Conservation (phyloP, 1,139 yeast genomes). For the Eremothecium cymbalariae region DNA sequence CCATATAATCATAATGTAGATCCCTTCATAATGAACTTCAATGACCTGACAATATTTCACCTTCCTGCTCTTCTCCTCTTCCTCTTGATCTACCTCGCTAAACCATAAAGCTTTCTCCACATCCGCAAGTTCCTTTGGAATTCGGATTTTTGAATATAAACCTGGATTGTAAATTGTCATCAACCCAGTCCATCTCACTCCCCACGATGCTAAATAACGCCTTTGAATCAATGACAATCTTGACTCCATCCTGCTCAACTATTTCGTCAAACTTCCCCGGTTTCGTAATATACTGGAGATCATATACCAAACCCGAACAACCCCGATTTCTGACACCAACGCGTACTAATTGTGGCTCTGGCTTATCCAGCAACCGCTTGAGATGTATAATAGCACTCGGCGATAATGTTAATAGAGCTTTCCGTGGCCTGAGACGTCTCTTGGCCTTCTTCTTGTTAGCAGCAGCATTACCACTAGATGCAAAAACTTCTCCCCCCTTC, state of each 20-base stretch:
- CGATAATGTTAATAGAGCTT: conserved; percentile 76
- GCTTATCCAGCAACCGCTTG: conserved; percentile 58
- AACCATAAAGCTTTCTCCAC: conserved; percentile 98
- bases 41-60: no score
- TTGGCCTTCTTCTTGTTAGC: conserved; percentile 41
- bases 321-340: conserved; percentile 95
- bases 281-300: conserved; percentile 77
- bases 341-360: conserved; percentile 80
- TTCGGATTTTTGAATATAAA: conserved; percentile 93
- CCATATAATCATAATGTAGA: no score
- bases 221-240: conserved; percentile 87
- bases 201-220: conserved; percentile 94
- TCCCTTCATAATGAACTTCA: no score
- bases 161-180: conserved; percentile 80
- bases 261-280: conserved; percentile 93
- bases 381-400: conserved; percentile 69
- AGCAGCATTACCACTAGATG: conserved; percentile 21
- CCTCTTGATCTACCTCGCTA: conserved; percentile 27
- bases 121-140: conserved; percentile 95
- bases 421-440: conserved; percentile 72
- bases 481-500: conserved; percentile 26
- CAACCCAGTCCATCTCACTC: conserved; percentile 97
- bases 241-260: conserved; percentile 88
- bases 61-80: no score
- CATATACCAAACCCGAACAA: conserved; percentile 89